These are phyloP conservation scores for Tribonema minus DNA, from an alignment of 108 stramenopile genomes.

Conservation along the genomic window DNA sequence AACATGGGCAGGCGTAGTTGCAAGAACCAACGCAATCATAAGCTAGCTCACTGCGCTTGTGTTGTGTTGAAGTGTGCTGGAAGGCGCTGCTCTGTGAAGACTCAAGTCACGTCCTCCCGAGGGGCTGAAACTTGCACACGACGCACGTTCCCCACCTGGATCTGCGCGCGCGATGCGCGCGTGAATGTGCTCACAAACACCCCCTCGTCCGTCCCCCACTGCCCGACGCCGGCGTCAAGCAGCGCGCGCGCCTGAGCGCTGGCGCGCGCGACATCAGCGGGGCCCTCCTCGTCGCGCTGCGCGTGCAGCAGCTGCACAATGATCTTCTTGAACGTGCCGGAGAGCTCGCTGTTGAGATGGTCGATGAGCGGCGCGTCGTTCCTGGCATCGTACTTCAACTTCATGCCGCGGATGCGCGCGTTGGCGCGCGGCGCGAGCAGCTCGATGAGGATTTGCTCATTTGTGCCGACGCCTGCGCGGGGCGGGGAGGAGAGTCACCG, in stretches of 20 bases:
- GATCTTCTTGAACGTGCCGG: constrained; percentile 2
- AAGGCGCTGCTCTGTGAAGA: too few species aligned
- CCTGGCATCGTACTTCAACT: constrained; percentile 13
- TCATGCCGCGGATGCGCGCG: constrained; percentile 25
- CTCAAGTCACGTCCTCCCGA: too few species aligned
- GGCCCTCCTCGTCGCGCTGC: background rate
- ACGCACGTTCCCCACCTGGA: constrained; percentile 11
- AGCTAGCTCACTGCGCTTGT: too few species aligned
- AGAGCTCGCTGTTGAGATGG: constrained; percentile 21
- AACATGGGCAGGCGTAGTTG: too few species aligned
- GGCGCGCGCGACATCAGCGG: constrained; percentile 4
- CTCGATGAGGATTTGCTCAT: constrained; percentile 13
- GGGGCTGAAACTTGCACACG: too few species aligned
- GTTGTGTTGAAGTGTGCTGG: too few species aligned
- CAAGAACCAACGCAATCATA: too few species aligned
- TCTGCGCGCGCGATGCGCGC: constrained; percentile 25
- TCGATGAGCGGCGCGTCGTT: constrained; percentile 23
- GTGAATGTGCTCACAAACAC: constrained; percentile 36
- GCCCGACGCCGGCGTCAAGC: constrained; percentile 31
- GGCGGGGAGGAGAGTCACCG: too few species aligned
- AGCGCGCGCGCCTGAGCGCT: constrained; percentile 18
- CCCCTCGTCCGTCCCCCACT: constrained; percentile 26
- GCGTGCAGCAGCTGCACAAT: constrained; percentile 3
- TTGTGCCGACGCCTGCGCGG: constrained; percentile 18
- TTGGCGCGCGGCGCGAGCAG: constrained; percentile 22